These are phyloP conservation scores for Xerocomus potaroensis DNA, from an alignment of 768 basidiomycete species.

Conservation along the genomic window DNA sequence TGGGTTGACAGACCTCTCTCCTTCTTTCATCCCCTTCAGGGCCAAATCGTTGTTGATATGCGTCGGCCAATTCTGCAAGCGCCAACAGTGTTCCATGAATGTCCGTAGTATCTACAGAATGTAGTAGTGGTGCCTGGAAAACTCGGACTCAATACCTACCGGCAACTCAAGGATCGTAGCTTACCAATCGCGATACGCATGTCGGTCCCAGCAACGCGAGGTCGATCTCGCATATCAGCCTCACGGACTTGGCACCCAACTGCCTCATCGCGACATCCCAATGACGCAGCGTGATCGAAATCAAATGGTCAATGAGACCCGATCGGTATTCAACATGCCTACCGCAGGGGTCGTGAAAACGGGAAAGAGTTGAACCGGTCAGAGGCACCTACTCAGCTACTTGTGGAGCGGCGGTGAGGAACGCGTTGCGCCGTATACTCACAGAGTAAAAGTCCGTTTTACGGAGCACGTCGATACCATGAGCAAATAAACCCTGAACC, in stretches of 20 bases:
- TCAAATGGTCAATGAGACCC: conserved; percentile 66
- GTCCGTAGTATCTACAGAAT: conserved; percentile 62
- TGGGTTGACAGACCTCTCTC: conserved; percentile 40
- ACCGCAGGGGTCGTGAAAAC: conserved; percentile 8
- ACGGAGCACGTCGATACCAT: conserved; percentile 89
- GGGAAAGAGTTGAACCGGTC: conserved; percentile 1
- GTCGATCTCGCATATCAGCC: conserved; percentile 61
- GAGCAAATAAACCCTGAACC: conserved; percentile 77
- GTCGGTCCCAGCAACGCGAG: conserved; percentile 47
- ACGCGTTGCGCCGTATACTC: conserved; percentile 79
- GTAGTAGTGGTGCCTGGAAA: conserved; percentile 50
- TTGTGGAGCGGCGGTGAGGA: conserved; percentile 77
- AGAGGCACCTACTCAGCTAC: conserved; percentile 70
- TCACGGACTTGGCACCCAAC: conserved; percentile 71
- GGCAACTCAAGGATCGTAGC: conserved; percentile 21
- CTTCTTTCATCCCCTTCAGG: conserved; percentile 32
- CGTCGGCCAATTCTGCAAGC: conserved; percentile 68
- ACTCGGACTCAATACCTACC: conserved; percentile 10
- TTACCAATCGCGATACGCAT: conserved; percentile 50
- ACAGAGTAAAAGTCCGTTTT: conserved; percentile 96
- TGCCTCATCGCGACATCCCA: conserved; percentile 85
- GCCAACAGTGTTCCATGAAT: conserved; percentile 81
- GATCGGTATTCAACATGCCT: conserved; percentile 78
- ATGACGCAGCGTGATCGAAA: conserved; percentile 74
- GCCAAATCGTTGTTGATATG: conserved; percentile 38